A percentile compares a stretch with the other conserved stretches of the same genome.
Evolutionary conservation across 208 protist genomes (phyloP).

Genomic region (Leptomonas pyrrhocoris): DNA sequence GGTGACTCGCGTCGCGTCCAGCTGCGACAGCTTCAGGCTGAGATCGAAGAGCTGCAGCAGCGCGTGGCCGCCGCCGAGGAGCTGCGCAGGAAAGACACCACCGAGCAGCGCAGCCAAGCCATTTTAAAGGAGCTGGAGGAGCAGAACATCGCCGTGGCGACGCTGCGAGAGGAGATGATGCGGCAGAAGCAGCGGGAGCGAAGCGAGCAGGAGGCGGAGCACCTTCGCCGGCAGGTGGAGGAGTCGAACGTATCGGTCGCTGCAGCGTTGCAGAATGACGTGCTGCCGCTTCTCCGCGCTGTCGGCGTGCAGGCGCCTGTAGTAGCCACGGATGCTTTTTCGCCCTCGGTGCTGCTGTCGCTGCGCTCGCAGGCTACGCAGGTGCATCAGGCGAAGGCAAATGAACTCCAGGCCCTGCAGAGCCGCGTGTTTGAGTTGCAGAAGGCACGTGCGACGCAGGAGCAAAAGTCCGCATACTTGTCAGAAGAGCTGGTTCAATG

Average conservation of each 20-base stretch:
- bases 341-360: conserved; percentile 13
- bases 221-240: conserved; percentile 45
- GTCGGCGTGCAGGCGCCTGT: conserved; percentile 29
- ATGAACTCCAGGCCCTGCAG: conserved; percentile 36
- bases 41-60: conserved; percentile 51
- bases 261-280: conserved; percentile 26
- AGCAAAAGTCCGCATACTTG: conserved; percentile 37
- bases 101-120: conserved; percentile 43
- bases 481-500: conserved; percentile 31
- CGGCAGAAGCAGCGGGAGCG: conserved; percentile 47
- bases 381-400: conserved; percentile 33
- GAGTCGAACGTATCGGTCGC: conserved; percentile 39
- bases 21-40: conserved; percentile 29
- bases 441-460: conserved; percentile 33
- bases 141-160: conserved; percentile 54
- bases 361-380: conserved; percentile 23
- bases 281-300: conserved; percentile 41
- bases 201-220: conserved; percentile 41
- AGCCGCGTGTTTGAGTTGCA: conserved; percentile 35
- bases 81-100: conserved; percentile 39
- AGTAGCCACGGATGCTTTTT: conserved; percentile 4
- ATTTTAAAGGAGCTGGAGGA: conserved; percentile 50
- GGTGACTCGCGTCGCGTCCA: conserved; percentile 15
- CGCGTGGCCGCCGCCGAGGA: conserved; percentile 52
- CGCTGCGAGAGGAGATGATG: conserved; percentile 58